Conservation (phyloP, 352 stramenopile species). For the Blastocystis sp. region DNA sequence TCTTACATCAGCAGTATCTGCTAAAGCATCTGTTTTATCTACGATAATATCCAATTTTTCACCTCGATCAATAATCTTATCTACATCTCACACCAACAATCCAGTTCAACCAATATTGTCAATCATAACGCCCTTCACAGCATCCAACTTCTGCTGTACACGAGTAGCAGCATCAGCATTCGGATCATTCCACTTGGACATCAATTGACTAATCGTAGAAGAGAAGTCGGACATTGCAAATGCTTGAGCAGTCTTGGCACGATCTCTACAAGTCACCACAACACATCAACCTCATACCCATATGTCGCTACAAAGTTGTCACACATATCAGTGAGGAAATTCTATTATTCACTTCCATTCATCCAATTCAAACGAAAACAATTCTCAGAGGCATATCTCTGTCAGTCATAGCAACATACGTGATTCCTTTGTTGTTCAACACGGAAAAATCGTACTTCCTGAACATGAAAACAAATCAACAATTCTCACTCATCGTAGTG, state of each 20-base stretch:
- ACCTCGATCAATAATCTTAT: constrained; percentile 90
- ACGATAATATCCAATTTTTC: constrained; percentile 87
- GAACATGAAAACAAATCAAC: not conserved
- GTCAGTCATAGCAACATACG: constrained; percentile 45
- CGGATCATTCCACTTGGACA: constrained; percentile 71
- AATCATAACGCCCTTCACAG: constrained; percentile 94
- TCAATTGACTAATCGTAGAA: constrained; percentile 5
- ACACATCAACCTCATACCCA: not conserved
- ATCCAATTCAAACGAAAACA: constrained; percentile 29
- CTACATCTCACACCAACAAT: not conserved
- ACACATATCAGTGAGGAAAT: constrained; percentile 19
- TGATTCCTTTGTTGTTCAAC: constrained; percentile 18
- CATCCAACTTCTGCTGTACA: constrained; percentile 89
- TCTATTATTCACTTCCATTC: not conserved
- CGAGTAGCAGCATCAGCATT: constrained; percentile 82
- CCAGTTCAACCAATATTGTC: constrained; percentile 82
- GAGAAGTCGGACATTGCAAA: constrained; percentile 58
- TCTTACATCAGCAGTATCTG: constrained; percentile 64
- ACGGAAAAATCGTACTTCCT: constrained; percentile 53
- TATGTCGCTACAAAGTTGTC: constrained; percentile 44
- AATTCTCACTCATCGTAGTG: constrained; percentile 21
- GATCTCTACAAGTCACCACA: not conserved
- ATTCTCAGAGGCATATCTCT: constrained; percentile 26
- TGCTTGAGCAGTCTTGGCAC: constrained; percentile 47
- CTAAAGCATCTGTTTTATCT: constrained; percentile 37